Evolutionary conservation across 805 yeast species (phyloP).

Genomic region (Blastobotrys muscicola): DNA sequence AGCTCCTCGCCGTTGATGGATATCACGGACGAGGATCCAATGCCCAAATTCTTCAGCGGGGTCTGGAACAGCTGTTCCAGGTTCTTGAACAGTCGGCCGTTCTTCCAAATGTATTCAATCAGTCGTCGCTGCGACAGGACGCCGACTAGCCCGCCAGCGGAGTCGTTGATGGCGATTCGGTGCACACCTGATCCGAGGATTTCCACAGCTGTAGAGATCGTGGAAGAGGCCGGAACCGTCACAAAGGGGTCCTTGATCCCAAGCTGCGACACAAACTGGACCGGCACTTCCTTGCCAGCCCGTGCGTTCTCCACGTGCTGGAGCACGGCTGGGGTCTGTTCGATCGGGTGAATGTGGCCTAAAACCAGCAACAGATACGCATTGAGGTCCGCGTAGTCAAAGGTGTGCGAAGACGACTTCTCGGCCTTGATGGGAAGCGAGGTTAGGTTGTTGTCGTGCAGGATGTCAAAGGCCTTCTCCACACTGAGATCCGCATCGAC

Average conservation of each 20-base stretch:
- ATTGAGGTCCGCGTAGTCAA: constrained; percentile 86
- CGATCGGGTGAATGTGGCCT: constrained; percentile 45
- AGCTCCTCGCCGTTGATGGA: constrained; percentile 81
- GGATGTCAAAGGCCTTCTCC: constrained; percentile 78
- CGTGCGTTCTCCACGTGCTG: constrained; percentile 54
- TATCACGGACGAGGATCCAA: constrained; percentile 65
- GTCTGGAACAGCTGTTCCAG: constrained; percentile 67
- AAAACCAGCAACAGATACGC: constrained; percentile 76
- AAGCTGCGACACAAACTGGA: constrained; percentile 72
- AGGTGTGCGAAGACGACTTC: constrained; percentile 35
- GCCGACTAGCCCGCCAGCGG: constrained; percentile 55
- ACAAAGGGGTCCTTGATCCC: constrained; percentile 85
- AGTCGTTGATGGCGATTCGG: constrained; percentile 70
- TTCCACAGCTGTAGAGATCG: constrained; percentile 67
- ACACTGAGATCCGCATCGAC: constrained; percentile 63
- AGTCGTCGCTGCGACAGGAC: constrained; percentile 85
- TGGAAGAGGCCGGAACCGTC: constrained; percentile 53
- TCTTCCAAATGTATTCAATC: constrained; percentile 81
- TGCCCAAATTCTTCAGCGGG: constrained; percentile 59
- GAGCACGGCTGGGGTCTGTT: constrained; percentile 17
- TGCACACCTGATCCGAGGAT: constrained; percentile 93
- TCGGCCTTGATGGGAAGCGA: constrained; percentile 60
- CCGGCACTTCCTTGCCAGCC: constrained; percentile 84
- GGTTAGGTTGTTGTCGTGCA: constrained; percentile 64
- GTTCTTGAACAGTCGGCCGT: constrained; percentile 75